Evolutionary conservation across 2,329 filamentous ascomycete genomes (phyloP).

Genomic region (Rhexocercosporidium sp.): DNA sequence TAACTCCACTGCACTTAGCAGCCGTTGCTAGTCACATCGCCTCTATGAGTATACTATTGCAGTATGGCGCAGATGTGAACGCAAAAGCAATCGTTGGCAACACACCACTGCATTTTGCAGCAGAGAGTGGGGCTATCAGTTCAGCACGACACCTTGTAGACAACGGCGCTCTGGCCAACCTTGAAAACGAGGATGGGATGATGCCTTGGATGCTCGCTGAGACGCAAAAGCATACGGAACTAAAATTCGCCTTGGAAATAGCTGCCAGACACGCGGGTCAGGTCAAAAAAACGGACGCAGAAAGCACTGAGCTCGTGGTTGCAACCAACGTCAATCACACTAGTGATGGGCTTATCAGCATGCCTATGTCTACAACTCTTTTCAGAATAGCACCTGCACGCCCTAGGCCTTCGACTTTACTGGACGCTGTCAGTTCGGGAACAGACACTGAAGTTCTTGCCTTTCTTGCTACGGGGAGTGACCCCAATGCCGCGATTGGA

Average conservation of each 20-base stretch:
- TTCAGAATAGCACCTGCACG: background rate
- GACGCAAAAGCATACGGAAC: background rate
- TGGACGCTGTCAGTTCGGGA: background rate
- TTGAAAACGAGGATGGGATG: constrained; percentile 5
- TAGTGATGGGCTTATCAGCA: background rate
- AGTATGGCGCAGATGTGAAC: constrained; percentile 10
- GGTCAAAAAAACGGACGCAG: background rate
- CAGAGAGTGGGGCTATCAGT: background rate
- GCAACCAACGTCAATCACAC: background rate
- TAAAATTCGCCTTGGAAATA: constrained; percentile 6
- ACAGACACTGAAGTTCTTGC: background rate
- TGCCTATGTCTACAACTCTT: background rate
- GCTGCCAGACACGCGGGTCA: background rate
- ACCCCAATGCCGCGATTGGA: background rate
- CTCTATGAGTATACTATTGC: background rate
- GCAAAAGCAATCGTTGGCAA: background rate
- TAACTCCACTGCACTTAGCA: constrained; percentile 12
- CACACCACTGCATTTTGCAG: constrained; percentile 17
- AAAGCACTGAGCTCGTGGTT: background rate
- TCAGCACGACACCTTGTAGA: constrained; percentile 11
- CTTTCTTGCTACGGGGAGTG: constrained; percentile 6
- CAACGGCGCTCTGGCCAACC: constrained; percentile 1
- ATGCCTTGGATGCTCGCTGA: constrained; percentile 14
- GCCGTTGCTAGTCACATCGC: background rate
- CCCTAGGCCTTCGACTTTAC: background rate